Base-by-base conservation (phyloP, 2,329 filamentous ascomycete genomes). In the Pyrenophora teres region DNA sequence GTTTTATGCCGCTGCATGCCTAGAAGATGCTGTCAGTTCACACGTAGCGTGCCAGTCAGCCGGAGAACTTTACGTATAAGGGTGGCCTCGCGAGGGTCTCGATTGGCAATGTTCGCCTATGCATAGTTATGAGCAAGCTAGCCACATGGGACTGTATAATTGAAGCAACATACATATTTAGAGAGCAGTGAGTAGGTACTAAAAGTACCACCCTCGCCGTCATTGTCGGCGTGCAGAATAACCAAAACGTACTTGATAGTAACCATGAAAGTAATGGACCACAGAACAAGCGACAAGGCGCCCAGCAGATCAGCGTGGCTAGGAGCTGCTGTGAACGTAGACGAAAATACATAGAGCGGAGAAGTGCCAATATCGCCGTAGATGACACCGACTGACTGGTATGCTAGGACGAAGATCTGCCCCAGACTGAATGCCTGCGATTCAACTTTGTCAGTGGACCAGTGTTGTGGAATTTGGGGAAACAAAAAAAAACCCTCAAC, bases 141-240 rank as follows among this genome's bases (percentile, higher is more conserved):
- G 13, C 1, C 15, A 27, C 1, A 1, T 27, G 18, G 2, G 23
- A 9, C 6, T 12, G 27, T 30, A 30, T 2, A 4, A 30, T 2
- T 30, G 27, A 1, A 21, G 21, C 1, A 25, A 23, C 62, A 32
- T 67, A 80, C 80, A 69, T 82, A 86, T 60, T 68, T 60, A 0
- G 85, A 81, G 1, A 89, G 78, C 12, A 89, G 72, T 3, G 83
- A 85, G 69, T 88, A 88, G 21, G 85, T 80, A 25, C 82, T 83
- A 69, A 89, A 89, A 0, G 86, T 88, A 25, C 87, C 87, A 23
- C 87, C 87, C 64, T 89, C 85, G 38, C 87, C 87, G 64, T 89
- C 86, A 55, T 89, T 85, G 67, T 89, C 86, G 45, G 87, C 87
- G 30, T 76, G 76, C 4, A 89, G 72, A 32, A 89, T 81, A 64